Evolutionary conservation across 352 stramenopile species (phyloP).

Genomic region (Pythium grandisporangium): DNA sequence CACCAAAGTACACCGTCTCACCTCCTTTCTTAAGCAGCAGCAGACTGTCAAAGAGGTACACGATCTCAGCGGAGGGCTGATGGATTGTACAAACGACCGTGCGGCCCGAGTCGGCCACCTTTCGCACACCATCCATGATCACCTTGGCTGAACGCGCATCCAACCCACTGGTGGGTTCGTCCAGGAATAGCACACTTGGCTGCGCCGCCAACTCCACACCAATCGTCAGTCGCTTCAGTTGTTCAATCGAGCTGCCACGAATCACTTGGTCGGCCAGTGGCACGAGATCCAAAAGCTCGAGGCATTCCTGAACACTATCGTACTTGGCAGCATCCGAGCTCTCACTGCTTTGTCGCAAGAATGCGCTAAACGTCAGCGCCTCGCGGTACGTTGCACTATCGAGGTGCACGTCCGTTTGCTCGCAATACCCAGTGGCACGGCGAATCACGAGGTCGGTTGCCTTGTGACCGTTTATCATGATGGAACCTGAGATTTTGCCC

Average conservation of each 20-base stretch:
- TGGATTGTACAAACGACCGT: constrained; percentile 57
- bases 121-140: constrained; percentile 60
- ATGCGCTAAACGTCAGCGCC: constrained; percentile 75
- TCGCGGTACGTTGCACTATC: constrained; percentile 78
- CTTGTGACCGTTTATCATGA: constrained; percentile 22
- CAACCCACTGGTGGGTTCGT: constrained; percentile 10
- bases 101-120: constrained; percentile 53
- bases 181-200: constrained; percentile 33
- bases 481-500: constrained; percentile 35
- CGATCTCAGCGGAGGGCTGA: constrained; percentile 57
- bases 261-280: constrained; percentile 14
- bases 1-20: constrained; percentile 23
- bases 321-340: constrained; percentile 13
- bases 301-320: constrained; percentile 17
- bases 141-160: constrained; percentile 10
- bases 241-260: constrained; percentile 17
- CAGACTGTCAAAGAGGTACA: constrained; percentile 63
- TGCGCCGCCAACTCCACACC: constrained; percentile 81
- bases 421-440: constrained; percentile 16
- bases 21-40: constrained; percentile 42
- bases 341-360: constrained; percentile 27
- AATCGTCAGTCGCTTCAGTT: constrained; percentile 38
- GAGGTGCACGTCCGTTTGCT: constrained; percentile 23
- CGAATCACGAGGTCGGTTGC: constrained; percentile 14
- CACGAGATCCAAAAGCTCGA: constrained; percentile 21